Conservation (phyloP, 768 basidiomycete genomes). For the Steccherinum ochraceum region DNA sequence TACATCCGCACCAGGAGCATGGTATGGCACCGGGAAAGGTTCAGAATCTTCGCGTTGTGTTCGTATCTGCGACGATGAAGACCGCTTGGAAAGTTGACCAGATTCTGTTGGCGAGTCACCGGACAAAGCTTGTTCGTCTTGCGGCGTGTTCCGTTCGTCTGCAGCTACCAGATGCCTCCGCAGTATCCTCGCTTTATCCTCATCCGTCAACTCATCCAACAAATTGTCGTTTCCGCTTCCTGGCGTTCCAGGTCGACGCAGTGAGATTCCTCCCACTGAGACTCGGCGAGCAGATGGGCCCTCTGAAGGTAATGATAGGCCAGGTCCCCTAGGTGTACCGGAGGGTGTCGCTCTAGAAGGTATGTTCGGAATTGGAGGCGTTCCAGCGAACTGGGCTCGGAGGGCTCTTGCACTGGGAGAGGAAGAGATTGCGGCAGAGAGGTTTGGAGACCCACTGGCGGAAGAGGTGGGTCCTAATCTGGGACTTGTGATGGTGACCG, state of each 20-base stretch:
- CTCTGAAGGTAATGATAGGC: conserved; percentile 11
- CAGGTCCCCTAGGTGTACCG: conserved; percentile 23
- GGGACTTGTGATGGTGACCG: conserved; percentile 18
- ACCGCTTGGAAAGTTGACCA: conserved; percentile 23
- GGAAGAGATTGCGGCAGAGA: conserved; percentile 29
- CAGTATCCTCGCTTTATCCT: conserved; percentile 80
- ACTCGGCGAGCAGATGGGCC: conserved; percentile 11
- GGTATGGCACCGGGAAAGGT: conserved; percentile 81
- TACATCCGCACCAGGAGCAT: conserved; percentile 84
- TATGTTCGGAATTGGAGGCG: conserved; percentile 44
- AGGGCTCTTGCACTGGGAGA: conserved; percentile 61
- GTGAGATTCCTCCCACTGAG: conserved; percentile 32
- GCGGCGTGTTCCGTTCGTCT: background rate
- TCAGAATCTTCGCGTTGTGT: conserved; percentile 47
- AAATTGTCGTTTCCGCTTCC: conserved; percentile 26
- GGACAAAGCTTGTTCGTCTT: background rate
- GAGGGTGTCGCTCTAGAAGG: conserved; percentile 55
- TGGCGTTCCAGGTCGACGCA: conserved; percentile 23
- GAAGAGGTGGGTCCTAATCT: conserved; percentile 1
- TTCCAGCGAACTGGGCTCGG: conserved; percentile 59
- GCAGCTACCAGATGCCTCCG: conserved; percentile 69
- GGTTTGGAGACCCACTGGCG: conserved; percentile 16
- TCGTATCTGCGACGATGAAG: conserved; percentile 20
- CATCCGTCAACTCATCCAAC: conserved; percentile 63
- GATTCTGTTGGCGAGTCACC: conserved; percentile 15